Evolutionary conservation across 306 rosid species (phyloP), one percentile per base, ranked within the genome.

Genomic region (Cucurbita pepo): DNA sequence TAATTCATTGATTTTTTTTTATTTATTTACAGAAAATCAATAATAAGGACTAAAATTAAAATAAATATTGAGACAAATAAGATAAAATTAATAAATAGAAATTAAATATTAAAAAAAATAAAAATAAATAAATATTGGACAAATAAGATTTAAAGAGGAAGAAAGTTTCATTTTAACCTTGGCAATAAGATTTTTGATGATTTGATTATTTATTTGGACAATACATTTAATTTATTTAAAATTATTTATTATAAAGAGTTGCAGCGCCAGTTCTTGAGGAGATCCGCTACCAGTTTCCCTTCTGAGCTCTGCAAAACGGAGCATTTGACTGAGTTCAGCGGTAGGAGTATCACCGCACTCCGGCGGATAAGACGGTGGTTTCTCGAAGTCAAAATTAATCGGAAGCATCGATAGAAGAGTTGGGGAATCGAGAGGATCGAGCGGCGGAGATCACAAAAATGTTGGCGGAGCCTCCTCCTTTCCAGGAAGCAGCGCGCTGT

Each of bases 401-500:
- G 67, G 47, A 22, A 67, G 0, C 30, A 14, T 34, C 25, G 21
- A 55, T 55, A 4, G 3, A 67, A 56, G 22, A 69, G 50, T 69
- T 56, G 18, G 57, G 25, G 25, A 58, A 56, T 75, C 21, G 51
- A 6, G 56, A 13, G 73, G 56, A 45, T 69, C 22, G n/a, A 43
- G n/a, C 50, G 8, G 50, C 60, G 45, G 61, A 71, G 56, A 15
- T 60, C 55, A 30, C 25, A 22, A 80, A 52, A 54, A 88, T 88
- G 89, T 83, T 83, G 48, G 34, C 70, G 85, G 97, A 87, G 80
- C 85, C 95, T 74, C 99, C 99, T 78, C 70, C 87, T 58, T 95
- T 91, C 73, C 95, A 91, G 80, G 99, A 88, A 86, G 81, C 96
- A 73, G 90, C 88, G 12, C 89, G 96, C 78, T 95, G 99, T 56